A percentile compares a stretch with the other conserved stretches of the same genome.
These are phyloP conservation scores for Fistulinella prunicolor DNA, from an alignment of 768 basidiomycete species.

Conservation along the genomic window DNA sequence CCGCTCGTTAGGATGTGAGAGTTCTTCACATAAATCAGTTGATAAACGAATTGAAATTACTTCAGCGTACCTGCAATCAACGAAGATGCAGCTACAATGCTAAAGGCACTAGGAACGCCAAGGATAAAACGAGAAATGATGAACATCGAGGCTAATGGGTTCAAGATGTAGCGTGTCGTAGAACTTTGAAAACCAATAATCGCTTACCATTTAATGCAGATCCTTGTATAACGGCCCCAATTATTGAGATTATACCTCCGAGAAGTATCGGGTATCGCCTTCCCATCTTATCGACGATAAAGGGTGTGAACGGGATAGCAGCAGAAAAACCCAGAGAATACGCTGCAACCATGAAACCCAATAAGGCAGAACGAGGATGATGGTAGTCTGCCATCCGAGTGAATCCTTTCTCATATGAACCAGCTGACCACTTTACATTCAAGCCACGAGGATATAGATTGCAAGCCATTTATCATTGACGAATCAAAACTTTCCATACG, in stretches of 20 bases:
- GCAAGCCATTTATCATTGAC: conserved; percentile 61
- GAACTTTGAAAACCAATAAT: neutral
- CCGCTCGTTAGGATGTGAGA: conserved; percentile 6
- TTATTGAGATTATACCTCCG: neutral
- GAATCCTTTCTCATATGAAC: neutral
- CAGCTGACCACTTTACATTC: conserved; percentile 37
- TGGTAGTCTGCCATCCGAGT: conserved; percentile 43
- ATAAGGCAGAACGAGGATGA: conserved; percentile 50
- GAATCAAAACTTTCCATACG: conserved; percentile 29
- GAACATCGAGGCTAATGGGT: neutral
- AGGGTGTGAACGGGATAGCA: conserved; percentile 41
- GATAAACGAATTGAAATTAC: neutral
- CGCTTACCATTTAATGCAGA: neutral
- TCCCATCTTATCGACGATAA: neutral
- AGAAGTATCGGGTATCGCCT: neutral
- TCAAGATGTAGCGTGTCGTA: neutral
- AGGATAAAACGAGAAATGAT: neutral
- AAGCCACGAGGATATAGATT: conserved; percentile 57
- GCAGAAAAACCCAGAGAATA: conserved; percentile 25
- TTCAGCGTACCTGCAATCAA: neutral
- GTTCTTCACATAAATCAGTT: neutral
- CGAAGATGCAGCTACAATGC: neutral
- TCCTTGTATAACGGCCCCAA: neutral
- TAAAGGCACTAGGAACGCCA: neutral
- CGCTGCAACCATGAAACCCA: neutral